Evolutionary conservation across 2,329 filamentous ascomycete genomes (phyloP), one percentile per base, ranked within the genome.

Genomic region (Raffaelea ambrosiae): DNA sequence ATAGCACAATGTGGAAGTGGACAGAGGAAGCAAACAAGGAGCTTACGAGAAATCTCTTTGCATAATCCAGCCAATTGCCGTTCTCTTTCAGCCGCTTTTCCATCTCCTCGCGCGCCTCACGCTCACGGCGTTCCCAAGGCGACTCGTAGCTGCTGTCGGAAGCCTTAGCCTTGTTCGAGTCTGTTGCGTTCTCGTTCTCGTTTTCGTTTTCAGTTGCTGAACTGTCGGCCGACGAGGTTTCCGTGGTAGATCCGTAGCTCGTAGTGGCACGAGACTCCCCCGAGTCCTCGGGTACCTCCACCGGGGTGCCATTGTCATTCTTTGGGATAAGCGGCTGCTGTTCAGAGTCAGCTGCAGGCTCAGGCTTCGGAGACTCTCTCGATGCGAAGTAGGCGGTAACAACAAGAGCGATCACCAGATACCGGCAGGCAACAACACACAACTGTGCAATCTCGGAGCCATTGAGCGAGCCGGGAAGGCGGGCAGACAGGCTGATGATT

Each of bases 31-130:
- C 36, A 5, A 11, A 46, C 1, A 19, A 31, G 16, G 26, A 18
- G 52, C 65, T 49, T 63, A 74, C 78, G 58, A 72, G 70, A 65
- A 89, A 94, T 5, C 83, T 79, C 59, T 84, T 88, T 23, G 83
- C 71, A 58, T 93, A 93, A 40, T 79, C 77, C 55, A 86, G 74
- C 85, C 85, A 91, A 53, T 81, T 87, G 1, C 86, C 86, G 50
- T 84, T 78, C 53, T 84, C 78, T 59, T 83, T 74, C n/a, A 89
- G 71, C 3, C 83, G 77, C 63, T 87, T 83, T 52, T 80, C 70
- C 69, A 78, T 83, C 53, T 66, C 75, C 62, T 74, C 81, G 60
- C 68, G 76, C 43, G 66, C 75, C 59, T 71, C 70, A 38, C 75
- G 70, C 58, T 76, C 68, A 43, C 63, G 70, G 49, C 66, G 73